phyloP scores from a whole-genome alignment of 768 basidiomycete species.

The Kwoniella sp. region DNA sequence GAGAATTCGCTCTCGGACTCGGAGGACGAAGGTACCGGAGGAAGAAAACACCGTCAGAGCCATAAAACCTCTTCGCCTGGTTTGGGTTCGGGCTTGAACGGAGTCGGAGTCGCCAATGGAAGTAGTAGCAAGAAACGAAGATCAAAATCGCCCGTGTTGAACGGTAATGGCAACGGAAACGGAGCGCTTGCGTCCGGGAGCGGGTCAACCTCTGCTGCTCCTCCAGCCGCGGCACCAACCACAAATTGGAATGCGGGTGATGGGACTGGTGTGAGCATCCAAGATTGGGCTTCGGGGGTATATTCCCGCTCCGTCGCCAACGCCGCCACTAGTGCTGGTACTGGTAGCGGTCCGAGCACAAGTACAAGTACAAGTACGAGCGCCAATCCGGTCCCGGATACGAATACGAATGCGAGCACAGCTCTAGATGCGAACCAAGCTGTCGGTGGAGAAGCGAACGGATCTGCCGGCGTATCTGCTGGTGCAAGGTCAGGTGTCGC shows the following conservation, averaged over 20 bases:
- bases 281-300: constrained; percentile 9
- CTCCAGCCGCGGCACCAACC: background rate
- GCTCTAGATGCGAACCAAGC: background rate
- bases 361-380: too few relatives aligned
- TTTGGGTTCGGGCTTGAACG: too few relatives aligned
- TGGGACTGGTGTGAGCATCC: constrained; percentile 4
- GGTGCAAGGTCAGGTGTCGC: too few relatives aligned
- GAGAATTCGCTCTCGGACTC: constrained; percentile 94
- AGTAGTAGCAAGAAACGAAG: constrained; percentile 11
- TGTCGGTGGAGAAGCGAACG: background rate
- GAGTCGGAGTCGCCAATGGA: background rate
- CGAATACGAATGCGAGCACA: background rate
- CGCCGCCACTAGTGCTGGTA: background rate
- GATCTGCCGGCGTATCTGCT: too few relatives aligned
- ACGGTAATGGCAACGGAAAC: background rate
- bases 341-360: background rate
- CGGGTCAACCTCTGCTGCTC: background rate
- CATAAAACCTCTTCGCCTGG: constrained; percentile 31
- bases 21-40: constrained; percentile 94
- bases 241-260: background rate
- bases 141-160: constrained; percentile 11
- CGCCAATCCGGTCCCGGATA: too few relatives aligned
- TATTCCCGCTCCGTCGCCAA: background rate
- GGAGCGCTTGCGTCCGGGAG: background rate
- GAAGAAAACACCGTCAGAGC: constrained; percentile 59